Evolutionary conservation across 139 green algal genomes (phyloP).

Genomic region (Micromonas commoda): DNA sequence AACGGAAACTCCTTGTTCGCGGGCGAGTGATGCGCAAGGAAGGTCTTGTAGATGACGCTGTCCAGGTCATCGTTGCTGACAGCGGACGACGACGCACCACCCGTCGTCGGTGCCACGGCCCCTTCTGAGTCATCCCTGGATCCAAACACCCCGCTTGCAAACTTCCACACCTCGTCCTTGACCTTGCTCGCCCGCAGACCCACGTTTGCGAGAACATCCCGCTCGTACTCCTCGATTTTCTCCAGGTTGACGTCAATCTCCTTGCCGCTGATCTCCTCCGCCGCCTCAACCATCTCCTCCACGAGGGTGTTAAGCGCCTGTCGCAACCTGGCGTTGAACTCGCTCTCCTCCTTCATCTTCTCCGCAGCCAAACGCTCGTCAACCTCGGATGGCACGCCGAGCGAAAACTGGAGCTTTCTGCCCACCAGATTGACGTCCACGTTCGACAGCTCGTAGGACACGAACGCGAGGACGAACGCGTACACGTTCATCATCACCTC

Average conservation of each 20-base stretch:
- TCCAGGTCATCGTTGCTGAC: background rate
- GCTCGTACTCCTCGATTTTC: background rate
- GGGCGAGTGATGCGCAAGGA: background rate
- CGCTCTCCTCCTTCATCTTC: background rate
- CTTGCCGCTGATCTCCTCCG: background rate
- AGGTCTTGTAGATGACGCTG: background rate
- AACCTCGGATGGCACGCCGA: background rate
- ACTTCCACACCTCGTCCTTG: background rate
- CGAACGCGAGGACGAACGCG: constrained; percentile 16
- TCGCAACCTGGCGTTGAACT: background rate
- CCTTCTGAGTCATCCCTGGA: background rate
- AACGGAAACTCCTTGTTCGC: constrained; percentile 17
- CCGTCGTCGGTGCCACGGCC: background rate
- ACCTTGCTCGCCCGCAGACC: background rate
- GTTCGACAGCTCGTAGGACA: background rate
- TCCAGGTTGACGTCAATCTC: background rate
- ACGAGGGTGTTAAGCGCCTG: background rate
- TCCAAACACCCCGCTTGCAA: background rate
- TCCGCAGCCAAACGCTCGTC: background rate
- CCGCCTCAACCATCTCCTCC: background rate
- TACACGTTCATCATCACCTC: constrained; percentile 22
- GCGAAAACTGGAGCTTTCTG: background rate
- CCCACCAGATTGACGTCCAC: background rate
- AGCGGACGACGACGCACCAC: background rate
- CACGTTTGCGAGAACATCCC: background rate